Base-by-base conservation (phyloP, 1,284 basidiomycete genomes). In the Cryptococcus sp. region DNA sequence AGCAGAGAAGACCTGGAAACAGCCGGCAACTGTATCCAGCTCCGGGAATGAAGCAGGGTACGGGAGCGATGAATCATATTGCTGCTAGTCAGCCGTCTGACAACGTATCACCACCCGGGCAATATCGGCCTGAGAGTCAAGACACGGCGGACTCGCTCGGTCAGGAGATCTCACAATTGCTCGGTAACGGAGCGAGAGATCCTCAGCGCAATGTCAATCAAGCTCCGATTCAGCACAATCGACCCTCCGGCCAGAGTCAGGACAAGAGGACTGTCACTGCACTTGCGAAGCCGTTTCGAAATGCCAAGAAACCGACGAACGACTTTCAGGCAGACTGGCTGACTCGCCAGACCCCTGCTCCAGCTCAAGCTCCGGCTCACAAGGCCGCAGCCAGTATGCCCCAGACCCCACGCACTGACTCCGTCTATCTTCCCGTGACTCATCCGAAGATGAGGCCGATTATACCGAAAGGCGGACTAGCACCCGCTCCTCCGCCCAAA, bases 401-500 rank as follows among this genome's bases (percentile, higher is more conserved):
- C 20, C 57, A 64, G n/a, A 49, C 56, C 2, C 47, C 60, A 3
- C 27, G 53, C 13, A 52, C 58, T 38, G 49, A 42, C 3, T 57
- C 59, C 5, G 62, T 68, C 4, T 65, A 64, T 52, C 43, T 70
- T 3, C 46, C 62, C 5, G 54, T 72, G 1, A 67, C 64, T 7
- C 52, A 53, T 47, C 68, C 70, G 8, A 56, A 57, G 42, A 65
- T 69, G 27, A 54, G 68, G 48, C 70, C 69, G 2, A 65, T 57
- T 22, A 69, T 72, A 27, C 50, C 61, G 10, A 50, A 25, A 22
- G 58, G 54, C 0, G 49, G 54, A 38, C 27, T 54, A 41, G 54
- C 46, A 17, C 53, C 53, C 4, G 48, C 53, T 22, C 58, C 53
- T 1, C 40, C 47, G 10, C 35, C 50, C 19, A 58, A 40, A 41